Evolutionary conservation across 345 rosid species (phyloP), one percentile per base, ranked within the genome.

Genomic region (Populus simonii): DNA sequence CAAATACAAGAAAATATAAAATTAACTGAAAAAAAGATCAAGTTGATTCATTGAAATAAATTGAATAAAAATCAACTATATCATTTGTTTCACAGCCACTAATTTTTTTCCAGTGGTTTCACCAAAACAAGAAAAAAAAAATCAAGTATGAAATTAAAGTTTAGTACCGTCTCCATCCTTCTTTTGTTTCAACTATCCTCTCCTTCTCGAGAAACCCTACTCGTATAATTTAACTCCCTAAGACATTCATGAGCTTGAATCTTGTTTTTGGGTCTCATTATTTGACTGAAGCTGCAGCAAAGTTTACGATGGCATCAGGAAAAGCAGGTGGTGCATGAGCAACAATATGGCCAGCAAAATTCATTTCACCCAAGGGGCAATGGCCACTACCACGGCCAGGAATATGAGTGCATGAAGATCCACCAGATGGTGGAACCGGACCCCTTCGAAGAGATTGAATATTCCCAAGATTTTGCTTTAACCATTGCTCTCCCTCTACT

Each of bases 371-470:
- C n/a, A n/a, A n/a, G n/a, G n/a, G n/a, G n/a, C n/a, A n/a, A n/a
- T n/a, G n/a, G n/a, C n/a, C n/a, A n/a, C n/a, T n/a, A n/a, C n/a
- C n/a, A n/a, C n/a, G n/a, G n/a, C n/a, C n/a, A n/a, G n/a, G n/a
- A n/a, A n/a, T n/a, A n/a, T n/a, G n/a, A n/a, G n/a, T n/a, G n/a
- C n/a, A n/a, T n/a, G n/a, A n/a, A 15, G 85, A 86, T 20, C 79
- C 31, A 0, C 68, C 33, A 0, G 83, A 75, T 0, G 87, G 78
- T 3, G 90, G 83, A 71, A 85, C 89, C 0, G 80, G 78, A 20
- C 87, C 89, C 72, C 82, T 82, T 12, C 41, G 78, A 3, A 86
- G 87, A n/a, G 84, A 79, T 68, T 84, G 88, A 20, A 85, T 15
- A 25, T 78, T 38, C 23, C 63, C 27, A 6, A 79, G 51, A 15